These are phyloP conservation scores for Candida pseudoviswanathii DNA, from an alignment of 1,139 yeast genomes.

Conservation along the genomic window DNA sequence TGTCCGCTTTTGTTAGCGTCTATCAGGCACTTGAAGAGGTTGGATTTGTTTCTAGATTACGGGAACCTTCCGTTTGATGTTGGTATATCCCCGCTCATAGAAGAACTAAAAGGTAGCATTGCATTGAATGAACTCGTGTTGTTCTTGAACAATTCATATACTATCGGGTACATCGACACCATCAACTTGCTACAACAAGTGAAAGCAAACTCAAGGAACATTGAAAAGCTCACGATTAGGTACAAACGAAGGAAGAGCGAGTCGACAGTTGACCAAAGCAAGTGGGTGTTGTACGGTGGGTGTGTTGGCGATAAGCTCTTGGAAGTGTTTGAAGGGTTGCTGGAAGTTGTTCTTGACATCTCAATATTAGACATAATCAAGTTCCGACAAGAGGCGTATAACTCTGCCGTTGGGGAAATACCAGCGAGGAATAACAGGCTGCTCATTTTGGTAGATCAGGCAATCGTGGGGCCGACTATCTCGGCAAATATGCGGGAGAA, in stretches of 20 bases:
- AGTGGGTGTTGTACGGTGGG: constrained; percentile 14
- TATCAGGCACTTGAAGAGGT: constrained; percentile 19
- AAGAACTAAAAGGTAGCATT: constrained; percentile 1
- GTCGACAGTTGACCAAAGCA: constrained; percentile 8
- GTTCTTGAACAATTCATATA: constrained; percentile 12
- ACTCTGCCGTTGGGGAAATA: not conserved
- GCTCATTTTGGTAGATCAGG: constrained; percentile 21
- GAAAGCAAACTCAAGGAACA: constrained; percentile 6
- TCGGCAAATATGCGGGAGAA: constrained; percentile 14
- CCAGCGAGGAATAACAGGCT: constrained; percentile 3
- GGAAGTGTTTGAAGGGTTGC: constrained; percentile 10
- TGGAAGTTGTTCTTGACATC: constrained; percentile 17
- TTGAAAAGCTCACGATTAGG: constrained; percentile 20
- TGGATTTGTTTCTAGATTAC: constrained; percentile 30
- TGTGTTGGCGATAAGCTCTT: constrained; percentile 13
- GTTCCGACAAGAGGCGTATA: constrained; percentile 10
- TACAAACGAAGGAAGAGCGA: constrained; percentile 16
- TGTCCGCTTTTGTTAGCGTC: constrained; percentile 6
- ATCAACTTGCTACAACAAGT: constrained; percentile 18
- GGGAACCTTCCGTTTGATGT: constrained; percentile 17
- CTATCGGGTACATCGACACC: constrained; percentile 16
- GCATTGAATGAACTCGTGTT: constrained; percentile 11
- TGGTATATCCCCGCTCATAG: constrained; percentile 8
- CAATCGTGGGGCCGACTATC: constrained; percentile 21
- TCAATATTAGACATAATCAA: constrained; percentile 14